Percentiles rank a stretch among this genome's conserved stretches.
Evolutionary conservation across 805 yeast species (phyloP).

Genomic region (Cyberlindnera misumaiensis): DNA sequence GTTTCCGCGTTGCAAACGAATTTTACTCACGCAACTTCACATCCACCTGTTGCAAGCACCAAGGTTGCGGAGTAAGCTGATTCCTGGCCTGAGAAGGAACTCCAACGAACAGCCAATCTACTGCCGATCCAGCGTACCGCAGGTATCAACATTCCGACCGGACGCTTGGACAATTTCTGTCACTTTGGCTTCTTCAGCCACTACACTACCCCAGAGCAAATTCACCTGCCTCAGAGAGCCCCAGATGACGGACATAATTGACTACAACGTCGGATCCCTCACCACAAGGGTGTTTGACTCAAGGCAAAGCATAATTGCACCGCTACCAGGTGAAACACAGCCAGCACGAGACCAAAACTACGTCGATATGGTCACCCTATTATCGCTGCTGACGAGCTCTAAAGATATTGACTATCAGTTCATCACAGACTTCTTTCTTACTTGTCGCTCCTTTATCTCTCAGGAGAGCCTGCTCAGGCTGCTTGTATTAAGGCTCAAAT

Average conservation of each 20-base stretch:
- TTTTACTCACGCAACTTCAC: not conserved
- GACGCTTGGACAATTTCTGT: too few species aligned
- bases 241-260: conserved; percentile 15
- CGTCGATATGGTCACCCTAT: conserved; percentile 14
- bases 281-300: conserved; percentile 6
- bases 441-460: conserved; percentile 66
- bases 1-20: not conserved
- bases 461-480: conserved; percentile 53
- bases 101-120: too few species aligned
- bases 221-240: not conserved
- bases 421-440: conserved; percentile 79
- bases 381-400: conserved; percentile 18
- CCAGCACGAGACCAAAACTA: conserved; percentile 6
- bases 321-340: conserved; percentile 4
- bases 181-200: too few species aligned
- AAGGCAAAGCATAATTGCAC: conserved; percentile 6
- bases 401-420: conserved; percentile 58
- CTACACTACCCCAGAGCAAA: too few species aligned
- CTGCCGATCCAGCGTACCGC: too few species aligned
- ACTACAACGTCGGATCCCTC: conserved; percentile 10
- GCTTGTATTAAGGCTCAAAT: conserved; percentile 56
- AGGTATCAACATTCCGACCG: too few species aligned
- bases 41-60: not conserved
- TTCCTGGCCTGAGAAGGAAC: not conserved
- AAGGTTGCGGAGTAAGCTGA: not conserved